These are phyloP conservation scores for Calonectria naviculata DNA, from an alignment of 2,329 filamentous ascomycete species.

Conservation along the genomic window DNA sequence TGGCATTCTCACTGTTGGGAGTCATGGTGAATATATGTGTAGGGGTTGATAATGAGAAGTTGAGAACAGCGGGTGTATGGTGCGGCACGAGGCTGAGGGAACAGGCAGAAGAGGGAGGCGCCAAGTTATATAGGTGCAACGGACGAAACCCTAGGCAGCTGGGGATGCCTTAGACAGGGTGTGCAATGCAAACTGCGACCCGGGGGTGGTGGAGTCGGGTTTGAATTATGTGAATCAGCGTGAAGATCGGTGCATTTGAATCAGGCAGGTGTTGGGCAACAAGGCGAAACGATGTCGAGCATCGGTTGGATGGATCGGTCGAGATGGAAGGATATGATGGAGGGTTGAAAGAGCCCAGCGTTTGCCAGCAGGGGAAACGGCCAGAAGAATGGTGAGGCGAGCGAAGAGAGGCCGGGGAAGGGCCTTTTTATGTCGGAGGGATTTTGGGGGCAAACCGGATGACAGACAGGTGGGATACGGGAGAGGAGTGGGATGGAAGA, in stretches of 20 bases:
- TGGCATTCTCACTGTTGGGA: constrained; percentile 65
- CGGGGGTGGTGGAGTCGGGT: constrained; percentile 12
- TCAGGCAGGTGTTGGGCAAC: constrained; percentile 14
- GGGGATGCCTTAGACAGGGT: constrained; percentile 30
- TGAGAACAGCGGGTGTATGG: constrained; percentile 4
- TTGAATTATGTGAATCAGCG: constrained; percentile 23
- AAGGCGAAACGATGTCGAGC: constrained; percentile 11
- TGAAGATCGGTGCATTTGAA: constrained; percentile 22
- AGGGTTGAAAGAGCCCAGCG: neutral
- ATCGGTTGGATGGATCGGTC: constrained; percentile 11
- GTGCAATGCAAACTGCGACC: neutral
- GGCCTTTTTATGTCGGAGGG: constrained; percentile 16
- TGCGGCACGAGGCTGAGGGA: constrained; percentile 24
- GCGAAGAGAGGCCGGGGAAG: constrained; percentile 12
- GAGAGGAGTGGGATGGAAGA: neutral
- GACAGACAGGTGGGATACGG: neutral
- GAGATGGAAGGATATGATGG: constrained; percentile 14
- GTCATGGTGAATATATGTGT: constrained; percentile 54
- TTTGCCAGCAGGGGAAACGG: neutral
- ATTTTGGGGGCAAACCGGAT: neutral
- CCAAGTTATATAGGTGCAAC: constrained; percentile 27
- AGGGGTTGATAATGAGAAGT: neutral
- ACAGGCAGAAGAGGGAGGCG: constrained; percentile 29
- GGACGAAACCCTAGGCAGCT: constrained; percentile 33
- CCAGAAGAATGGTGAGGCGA: constrained; percentile 13